Base-by-base conservation (phyloP, 768 basidiomycete genomes). In the Paxillus rubicundulus region DNA sequence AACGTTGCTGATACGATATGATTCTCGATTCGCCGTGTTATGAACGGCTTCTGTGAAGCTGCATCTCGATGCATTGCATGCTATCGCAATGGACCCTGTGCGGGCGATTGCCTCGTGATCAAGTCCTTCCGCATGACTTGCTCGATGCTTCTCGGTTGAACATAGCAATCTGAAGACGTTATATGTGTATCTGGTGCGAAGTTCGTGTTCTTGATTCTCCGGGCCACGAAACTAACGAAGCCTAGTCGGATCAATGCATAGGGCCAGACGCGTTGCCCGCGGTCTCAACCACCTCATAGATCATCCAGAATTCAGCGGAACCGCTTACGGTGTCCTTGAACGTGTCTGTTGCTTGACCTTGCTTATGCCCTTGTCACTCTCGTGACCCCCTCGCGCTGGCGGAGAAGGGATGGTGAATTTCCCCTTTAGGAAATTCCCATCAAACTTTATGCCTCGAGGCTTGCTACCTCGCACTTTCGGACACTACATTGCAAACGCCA, bases 391-490 rank as follows among this genome's bases (percentile, higher is more conserved):
- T 62, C 56, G 56, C 57, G 61, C 43, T 48, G 4, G 43, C 32
- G 6, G 14, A 55, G 20, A 24, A 50, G 50, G 54, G 28, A 49
- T 45, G 30, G 48, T 46, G 49, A 34, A 27, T 52, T 48, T 27
- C 49, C 53, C 54, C 42, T 30, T 33, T 58, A 20, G 18, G 32
- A 13, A 10, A 10, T 9, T 28, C 24, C 51, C 59, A 68, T 66
- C 65, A 66, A 66, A 66, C 65, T 39, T 49, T 66, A 49, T 61
- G 45, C 61, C 64, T 66, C 55, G 66, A 68, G 66, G 64, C 52
- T 43, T 55, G 45, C 52, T 53, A 54, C 30, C 49, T 56, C n/a
- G 30, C 41, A 44, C 43, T 53, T 51, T 47, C 17, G 12, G 45
- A 47, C 54, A 54, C 56, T 59, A 53, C 54, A 47, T 24, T 24